phyloP scores from a whole-genome alignment of 2,329 filamentous ascomycete genomes.

The Ascochyta lentis region DNA sequence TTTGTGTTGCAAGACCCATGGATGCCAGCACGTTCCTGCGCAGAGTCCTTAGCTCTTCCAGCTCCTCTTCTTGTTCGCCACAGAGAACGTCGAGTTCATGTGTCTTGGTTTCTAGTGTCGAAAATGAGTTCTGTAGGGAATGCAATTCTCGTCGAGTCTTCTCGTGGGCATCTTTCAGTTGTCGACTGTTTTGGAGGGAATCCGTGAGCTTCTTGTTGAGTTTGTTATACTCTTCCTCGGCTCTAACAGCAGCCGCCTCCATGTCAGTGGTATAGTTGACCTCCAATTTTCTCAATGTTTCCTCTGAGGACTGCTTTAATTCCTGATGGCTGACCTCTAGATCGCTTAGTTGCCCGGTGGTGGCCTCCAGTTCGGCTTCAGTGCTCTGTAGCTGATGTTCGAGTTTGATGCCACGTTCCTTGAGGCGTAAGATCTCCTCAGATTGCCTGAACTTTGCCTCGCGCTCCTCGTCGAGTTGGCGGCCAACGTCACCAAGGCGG shows the following conservation, averaged over 20 bases:
- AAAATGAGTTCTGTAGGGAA: conserved; percentile 23
- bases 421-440: conserved; percentile 33
- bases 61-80: conserved; percentile 38
- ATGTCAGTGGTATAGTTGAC: conserved; percentile 25
- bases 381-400: conserved; percentile 26
- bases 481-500: conserved; percentile 31
- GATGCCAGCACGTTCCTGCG: conserved; percentile 36
- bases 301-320: conserved; percentile 26
- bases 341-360: conserved; percentile 21
- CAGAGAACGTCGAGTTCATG: conserved; percentile 37
- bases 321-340: conserved; percentile 30
- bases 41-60: conserved; percentile 34
- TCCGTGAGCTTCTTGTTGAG: conserved; percentile 29
- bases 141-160: conserved; percentile 25
- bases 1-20: conserved; percentile 29
- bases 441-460: conserved; percentile 16
- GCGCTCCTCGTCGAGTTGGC: conserved; percentile 32
- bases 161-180: conserved; percentile 20
- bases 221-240: conserved; percentile 20
- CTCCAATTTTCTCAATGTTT: conserved; percentile 24
- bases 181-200: conserved; percentile 9
- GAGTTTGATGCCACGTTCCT: conserved; percentile 24
- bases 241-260: conserved; percentile 20
- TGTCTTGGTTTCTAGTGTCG: conserved; percentile 27
- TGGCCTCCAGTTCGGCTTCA: conserved; percentile 26